These are phyloP conservation scores for Stemphylium beticola DNA, from an alignment of 2,329 filamentous ascomycete genomes.

Conservation along the genomic window DNA sequence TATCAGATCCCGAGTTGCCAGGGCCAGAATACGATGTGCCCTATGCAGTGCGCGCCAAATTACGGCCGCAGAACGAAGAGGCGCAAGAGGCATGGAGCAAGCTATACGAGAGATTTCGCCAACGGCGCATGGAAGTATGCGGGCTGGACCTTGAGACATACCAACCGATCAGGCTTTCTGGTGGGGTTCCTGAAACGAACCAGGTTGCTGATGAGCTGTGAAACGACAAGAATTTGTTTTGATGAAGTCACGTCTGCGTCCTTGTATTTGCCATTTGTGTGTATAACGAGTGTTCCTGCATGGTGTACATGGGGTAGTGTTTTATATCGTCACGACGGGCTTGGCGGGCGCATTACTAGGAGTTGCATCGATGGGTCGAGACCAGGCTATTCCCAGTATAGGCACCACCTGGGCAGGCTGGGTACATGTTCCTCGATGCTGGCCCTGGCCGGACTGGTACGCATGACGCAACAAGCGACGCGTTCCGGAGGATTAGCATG, in stretches of 20 bases:
- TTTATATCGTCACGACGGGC: neutral
- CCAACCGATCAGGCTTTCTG: slow-evolving; percentile 30
- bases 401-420: no score
- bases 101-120: slow-evolving; percentile 57
- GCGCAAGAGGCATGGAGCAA: slow-evolving; percentile 57
- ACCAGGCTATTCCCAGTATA: slow-evolving; percentile 8
- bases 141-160: slow-evolving; percentile 59
- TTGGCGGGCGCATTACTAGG: slow-evolving; percentile 2
- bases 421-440: slow-evolving; percentile 7
- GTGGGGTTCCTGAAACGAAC: slow-evolving; percentile 8
- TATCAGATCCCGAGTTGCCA: slow-evolving; percentile 56
- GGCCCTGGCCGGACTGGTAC: slow-evolving; percentile 2
- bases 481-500: neutral
- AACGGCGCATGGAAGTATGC: slow-evolving; percentile 59
- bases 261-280: slow-evolving; percentile 4
- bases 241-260: slow-evolving; percentile 2
- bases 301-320: neutral
- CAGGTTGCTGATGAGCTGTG: slow-evolving; percentile 15
- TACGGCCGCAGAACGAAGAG: slow-evolving; percentile 54
- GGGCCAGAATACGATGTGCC: slow-evolving; percentile 60
- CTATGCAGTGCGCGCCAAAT: slow-evolving; percentile 48
- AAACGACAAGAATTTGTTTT: slow-evolving; percentile 7
- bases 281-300: neutral
- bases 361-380: slow-evolving; percentile 8
- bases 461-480: slow-evolving; percentile 22